phyloP scores from a whole-genome alignment of 441 rosid species.

The Codiaeum variegatum region DNA sequence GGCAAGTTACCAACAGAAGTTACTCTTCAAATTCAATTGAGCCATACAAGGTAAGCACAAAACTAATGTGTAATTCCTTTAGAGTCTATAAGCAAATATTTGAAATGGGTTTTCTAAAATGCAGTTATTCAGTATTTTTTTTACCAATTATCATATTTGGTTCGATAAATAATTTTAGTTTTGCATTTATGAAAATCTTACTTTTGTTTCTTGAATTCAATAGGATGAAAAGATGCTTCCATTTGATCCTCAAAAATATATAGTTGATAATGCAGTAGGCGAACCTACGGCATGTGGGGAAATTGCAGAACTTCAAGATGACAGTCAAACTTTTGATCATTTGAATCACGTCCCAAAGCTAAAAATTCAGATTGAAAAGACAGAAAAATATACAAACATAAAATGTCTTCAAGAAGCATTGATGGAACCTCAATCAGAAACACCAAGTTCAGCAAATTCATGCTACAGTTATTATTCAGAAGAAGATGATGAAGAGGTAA shows the following conservation, averaged over 20 bases:
- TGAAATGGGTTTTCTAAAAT: neutral
- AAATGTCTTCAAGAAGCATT: slow-evolving; percentile 48
- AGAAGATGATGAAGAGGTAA: slow-evolving; percentile 43
- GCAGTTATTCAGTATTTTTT: neutral
- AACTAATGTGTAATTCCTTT: neutral
- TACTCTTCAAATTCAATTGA: slow-evolving; percentile 35
- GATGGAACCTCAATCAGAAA: slow-evolving; percentile 47
- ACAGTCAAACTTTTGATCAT: slow-evolving; percentile 12
- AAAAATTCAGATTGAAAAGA: slow-evolving; percentile 7
- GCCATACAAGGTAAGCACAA: slow-evolving; percentile 37
- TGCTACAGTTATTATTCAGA: slow-evolving; percentile 20
- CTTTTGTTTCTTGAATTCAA: slow-evolving; percentile 5
- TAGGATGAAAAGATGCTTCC: slow-evolving; percentile 51
- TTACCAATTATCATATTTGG: neutral
- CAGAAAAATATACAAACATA: slow-evolving; percentile 30
- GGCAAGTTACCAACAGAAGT: slow-evolving; percentile 27
- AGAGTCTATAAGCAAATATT: neutral
- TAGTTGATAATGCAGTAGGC: slow-evolving; percentile 14
- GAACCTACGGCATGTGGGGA: slow-evolving; percentile 12
- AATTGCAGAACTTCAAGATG: slow-evolving; percentile 27
- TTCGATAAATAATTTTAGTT: neutral
- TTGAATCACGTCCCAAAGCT: slow-evolving; percentile 19
- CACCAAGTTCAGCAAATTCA: slow-evolving; percentile 28
- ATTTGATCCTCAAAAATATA: slow-evolving; percentile 34
- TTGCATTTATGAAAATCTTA: neutral